Percentiles rank a stretch among this genome's conserved stretches.
These are phyloP conservation scores for Austropuccinia psidii DNA, from an alignment of 1,284 basidiomycete genomes.

Conservation along the genomic window DNA sequence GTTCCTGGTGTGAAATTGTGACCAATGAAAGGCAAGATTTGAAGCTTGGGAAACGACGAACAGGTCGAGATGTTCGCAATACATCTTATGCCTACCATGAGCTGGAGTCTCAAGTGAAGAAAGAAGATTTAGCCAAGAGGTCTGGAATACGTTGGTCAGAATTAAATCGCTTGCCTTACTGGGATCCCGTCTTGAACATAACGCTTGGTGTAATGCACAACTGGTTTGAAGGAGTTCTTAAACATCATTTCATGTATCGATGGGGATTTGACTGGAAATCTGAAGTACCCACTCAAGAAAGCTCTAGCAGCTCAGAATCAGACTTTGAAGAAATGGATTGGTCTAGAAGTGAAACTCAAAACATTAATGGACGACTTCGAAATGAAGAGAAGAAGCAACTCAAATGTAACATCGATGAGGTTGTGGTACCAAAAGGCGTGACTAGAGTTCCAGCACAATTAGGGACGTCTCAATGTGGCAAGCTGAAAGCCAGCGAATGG, in stretches of 20 bases:
- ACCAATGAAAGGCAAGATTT: not conserved
- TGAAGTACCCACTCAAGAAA: no score
- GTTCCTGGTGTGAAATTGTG: not conserved
- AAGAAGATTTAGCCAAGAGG: not conserved
- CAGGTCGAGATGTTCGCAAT: not conserved
- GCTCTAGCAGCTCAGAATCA: no score
- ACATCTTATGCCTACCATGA: not conserved
- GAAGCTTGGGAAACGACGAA: not conserved
- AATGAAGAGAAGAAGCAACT: no score
- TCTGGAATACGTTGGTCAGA: conserved; percentile 16
- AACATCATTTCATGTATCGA: not conserved
- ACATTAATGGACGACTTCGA: no score
- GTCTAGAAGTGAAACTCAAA: no score
- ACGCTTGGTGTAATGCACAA: conserved; percentile 26
- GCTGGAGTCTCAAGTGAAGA: no score
- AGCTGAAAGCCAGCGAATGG: no score
- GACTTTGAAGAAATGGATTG: no score
- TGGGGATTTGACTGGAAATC: not conserved
- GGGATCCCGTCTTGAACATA: not conserved
- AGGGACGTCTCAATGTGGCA: no score
- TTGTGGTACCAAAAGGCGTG: no score
- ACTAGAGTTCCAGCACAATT: no score
- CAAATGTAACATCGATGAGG: no score
- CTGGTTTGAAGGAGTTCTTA: conserved; percentile 19
- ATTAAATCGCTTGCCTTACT: conserved; percentile 6